phyloP scores from a whole-genome alignment of 1,139 yeast genomes.

The Geotrichum citri-aurantii region DNA sequence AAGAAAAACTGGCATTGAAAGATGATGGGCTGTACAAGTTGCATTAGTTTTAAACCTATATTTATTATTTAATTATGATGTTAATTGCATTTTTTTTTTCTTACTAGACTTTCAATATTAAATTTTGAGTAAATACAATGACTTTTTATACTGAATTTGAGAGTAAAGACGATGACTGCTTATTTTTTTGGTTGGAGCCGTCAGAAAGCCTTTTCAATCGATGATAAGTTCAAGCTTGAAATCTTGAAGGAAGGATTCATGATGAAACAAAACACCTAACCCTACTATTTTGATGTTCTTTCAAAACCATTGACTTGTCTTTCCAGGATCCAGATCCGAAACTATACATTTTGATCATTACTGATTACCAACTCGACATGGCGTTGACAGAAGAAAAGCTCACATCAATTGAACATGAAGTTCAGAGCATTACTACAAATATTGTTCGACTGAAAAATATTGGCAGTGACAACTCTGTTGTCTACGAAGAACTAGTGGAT shows the following conservation, averaged over 20 bases:
- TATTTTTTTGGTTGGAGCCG: neutral
- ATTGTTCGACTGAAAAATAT: conserved; percentile 24
- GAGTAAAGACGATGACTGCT: too few relatives aligned
- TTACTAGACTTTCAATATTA: neutral
- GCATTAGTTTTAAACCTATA: neutral
- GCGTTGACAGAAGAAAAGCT: conserved; percentile 17
- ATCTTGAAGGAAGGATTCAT: too few relatives aligned
- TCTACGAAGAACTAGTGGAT: conserved; percentile 31
- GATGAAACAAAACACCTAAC: neutral
- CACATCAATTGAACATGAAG: conserved; percentile 19
- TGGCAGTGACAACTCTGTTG: conserved; percentile 20
- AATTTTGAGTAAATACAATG: neutral
- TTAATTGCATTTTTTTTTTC: neutral
- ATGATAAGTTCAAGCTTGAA: too few relatives aligned
- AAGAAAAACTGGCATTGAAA: conserved; percentile 36
- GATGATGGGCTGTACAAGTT: conserved; percentile 12
- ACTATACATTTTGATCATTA: neutral
- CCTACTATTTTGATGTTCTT: neutral
- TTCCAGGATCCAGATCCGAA: neutral
- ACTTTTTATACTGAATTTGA: too few relatives aligned
- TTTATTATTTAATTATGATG: neutral
- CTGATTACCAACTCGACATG: neutral
- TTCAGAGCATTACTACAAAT: conserved; percentile 24
- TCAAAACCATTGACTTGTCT: neutral
- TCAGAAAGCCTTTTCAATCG: too few relatives aligned